A percentile compares a stretch with the other conserved stretches of the same genome.
Conservation (phyloP, 306 rosid species). For the Pyrus communis region DNA sequence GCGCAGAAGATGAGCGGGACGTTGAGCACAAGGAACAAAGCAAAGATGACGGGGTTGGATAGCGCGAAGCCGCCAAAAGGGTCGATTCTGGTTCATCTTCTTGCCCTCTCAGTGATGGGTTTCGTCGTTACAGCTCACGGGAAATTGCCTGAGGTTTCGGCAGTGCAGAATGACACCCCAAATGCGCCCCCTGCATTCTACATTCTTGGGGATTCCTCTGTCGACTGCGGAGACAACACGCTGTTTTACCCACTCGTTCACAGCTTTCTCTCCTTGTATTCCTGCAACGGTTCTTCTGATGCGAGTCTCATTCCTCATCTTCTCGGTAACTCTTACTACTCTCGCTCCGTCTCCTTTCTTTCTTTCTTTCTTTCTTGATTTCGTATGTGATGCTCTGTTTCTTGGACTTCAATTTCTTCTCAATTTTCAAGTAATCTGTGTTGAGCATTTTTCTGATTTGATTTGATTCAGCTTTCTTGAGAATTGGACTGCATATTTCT, state of each 20-base stretch:
- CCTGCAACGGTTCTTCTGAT: slow-evolving; percentile 48
- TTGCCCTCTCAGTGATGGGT: slow-evolving; percentile 17
- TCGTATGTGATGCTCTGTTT: background rate
- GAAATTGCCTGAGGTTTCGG: background rate
- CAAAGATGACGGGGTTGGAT: background rate
- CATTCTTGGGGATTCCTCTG: slow-evolving; percentile 79
- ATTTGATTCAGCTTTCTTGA: background rate
- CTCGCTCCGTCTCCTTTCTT: background rate
- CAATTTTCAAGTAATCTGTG: no score
- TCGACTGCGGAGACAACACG: slow-evolving; percentile 76
- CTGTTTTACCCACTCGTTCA: slow-evolving; percentile 66
- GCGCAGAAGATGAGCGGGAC: background rate
- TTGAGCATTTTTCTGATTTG: no score
- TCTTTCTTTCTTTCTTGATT: background rate
- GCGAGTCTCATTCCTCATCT: slow-evolving; percentile 69
- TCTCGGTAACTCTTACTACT: slow-evolving; percentile 41
- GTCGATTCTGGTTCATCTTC: slow-evolving; percentile 9
- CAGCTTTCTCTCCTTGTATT: slow-evolving; percentile 49
- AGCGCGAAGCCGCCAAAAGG: background rate
- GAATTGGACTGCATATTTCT: background rate
- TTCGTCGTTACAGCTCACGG: slow-evolving; percentile 19
- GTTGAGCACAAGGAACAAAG: background rate
- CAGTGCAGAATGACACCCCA: background rate
- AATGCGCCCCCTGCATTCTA: slow-evolving; percentile 40
- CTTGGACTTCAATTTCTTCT: no score